Evolutionary conservation across 495 filamentous ascomycete species (phyloP), one percentile per base, ranked within the genome.

Genomic region (Echria macrotheca): DNA sequence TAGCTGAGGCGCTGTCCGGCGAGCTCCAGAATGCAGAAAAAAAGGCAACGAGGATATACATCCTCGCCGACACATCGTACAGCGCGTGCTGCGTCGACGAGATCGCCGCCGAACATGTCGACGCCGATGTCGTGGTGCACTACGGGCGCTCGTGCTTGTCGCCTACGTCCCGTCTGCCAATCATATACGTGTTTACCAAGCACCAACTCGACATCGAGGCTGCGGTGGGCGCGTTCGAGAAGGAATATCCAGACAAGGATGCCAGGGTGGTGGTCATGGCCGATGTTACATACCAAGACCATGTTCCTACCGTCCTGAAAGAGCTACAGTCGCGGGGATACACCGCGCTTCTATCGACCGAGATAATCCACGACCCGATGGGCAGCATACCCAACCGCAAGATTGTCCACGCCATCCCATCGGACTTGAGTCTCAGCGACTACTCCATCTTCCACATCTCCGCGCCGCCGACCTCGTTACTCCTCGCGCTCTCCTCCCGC

Each of bases 71-170:
- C 64, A 97, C 93, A 7, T 96, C 91, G 1, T 99, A 97, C 67
- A 91, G 93, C 36, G 80, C 91, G 4, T 99, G 93, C 70, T 99
- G 93, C 63, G 90, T 96, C 41, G 93, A 99, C 53, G 93, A 99
- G 66, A 85, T 97, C 37, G 94, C 93, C 1, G 93, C 94, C 12
- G 91, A 97, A 59, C 94, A 99, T 65, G 85, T 87, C 23, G 75
- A 88, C 58, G 91, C 93, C 5, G 85, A 97, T 44, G 89, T 86
- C 4, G 85, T 97, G 4, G 86, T 99, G 14, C 93, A 99, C 63
- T 99, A 97, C 58, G 93, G 93, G 18, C 78, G 91, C 33, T 83
- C 90, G 0, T 99, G 93, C 64, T 72, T 99, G 19, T 95, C 87
- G 1, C 94, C 93, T 1, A 95, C 91, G 0, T 85, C 87, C 4